These are phyloP conservation scores for Suillus clintonianus DNA, from an alignment of 768 basidiomycete genomes.

Conservation along the genomic window DNA sequence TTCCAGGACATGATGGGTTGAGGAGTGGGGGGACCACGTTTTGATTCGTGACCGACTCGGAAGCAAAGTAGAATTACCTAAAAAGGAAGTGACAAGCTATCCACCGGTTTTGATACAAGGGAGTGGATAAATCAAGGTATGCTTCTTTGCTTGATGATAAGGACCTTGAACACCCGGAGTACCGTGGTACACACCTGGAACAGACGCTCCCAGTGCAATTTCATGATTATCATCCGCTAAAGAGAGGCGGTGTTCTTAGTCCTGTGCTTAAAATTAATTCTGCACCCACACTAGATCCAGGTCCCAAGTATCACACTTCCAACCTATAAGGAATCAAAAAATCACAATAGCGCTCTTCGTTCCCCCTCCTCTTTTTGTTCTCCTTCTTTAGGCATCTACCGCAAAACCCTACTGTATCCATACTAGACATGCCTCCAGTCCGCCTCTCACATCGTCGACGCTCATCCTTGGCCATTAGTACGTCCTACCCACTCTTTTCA, in stretches of 20 bases:
- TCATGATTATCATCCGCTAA: background rate
- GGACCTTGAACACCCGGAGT: constrained; percentile 11
- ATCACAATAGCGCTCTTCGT: constrained; percentile 28
- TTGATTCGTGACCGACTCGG: background rate
- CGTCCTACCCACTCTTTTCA: constrained; percentile 13
- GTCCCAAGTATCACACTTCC: no score
- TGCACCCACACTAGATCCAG: background rate
- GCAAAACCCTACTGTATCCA: constrained; percentile 12
- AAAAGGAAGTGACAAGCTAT: constrained; percentile 13
- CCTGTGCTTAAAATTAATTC: constrained; percentile 2
- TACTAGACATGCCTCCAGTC: constrained; percentile 36
- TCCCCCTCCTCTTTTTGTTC: constrained; percentile 22
- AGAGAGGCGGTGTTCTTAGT: constrained; percentile 11
- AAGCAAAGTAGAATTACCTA: constrained; percentile 8
- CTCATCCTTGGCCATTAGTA: constrained; percentile 39
- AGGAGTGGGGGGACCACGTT: background rate
- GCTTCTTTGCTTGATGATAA: background rate
- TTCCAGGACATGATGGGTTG: background rate
- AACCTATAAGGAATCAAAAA: constrained; percentile 22
- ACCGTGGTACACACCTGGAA: background rate
- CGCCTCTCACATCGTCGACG: constrained; percentile 41
- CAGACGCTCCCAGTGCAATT: no score
- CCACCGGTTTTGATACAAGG: constrained; percentile 16
- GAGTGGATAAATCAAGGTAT: constrained; percentile 10
- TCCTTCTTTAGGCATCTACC: constrained; percentile 17